These are phyloP conservation scores for Wallemia hederae DNA, from an alignment of 1,284 basidiomycete genomes.

Conservation along the genomic window DNA sequence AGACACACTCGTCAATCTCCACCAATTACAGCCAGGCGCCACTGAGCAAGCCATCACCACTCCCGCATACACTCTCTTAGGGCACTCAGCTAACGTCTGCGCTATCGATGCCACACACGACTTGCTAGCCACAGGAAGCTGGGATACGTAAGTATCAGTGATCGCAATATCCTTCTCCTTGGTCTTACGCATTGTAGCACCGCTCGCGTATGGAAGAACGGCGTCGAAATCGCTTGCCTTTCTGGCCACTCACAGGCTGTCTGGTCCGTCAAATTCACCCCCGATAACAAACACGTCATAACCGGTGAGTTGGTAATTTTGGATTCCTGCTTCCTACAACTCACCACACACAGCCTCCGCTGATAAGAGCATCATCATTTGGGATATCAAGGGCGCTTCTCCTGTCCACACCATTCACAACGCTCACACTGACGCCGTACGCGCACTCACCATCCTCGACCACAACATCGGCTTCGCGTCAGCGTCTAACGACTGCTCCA, in stretches of 20 bases:
- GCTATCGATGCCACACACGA: slow-evolving; percentile 42
- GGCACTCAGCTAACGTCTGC: slow-evolving; percentile 76
- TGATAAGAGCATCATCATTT: slow-evolving; percentile 76
- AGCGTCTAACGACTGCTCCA: slow-evolving; percentile 76
- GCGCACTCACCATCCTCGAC: slow-evolving; percentile 45
- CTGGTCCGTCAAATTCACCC: slow-evolving; percentile 67
- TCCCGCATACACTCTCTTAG: slow-evolving; percentile 18
- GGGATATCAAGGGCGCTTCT: slow-evolving; percentile 36
- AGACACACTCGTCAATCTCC: slow-evolving; percentile 55
- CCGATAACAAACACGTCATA: slow-evolving; percentile 37
- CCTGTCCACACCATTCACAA: slow-evolving; percentile 32
- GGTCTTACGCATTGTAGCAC: too few relatives aligned
- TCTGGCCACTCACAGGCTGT: slow-evolving; percentile 71
- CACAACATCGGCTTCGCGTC: slow-evolving; percentile 67
- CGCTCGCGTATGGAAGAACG: slow-evolving; percentile 75
- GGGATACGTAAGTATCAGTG: slow-evolving; percentile 39
- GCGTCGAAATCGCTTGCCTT: slow-evolving; percentile 41
- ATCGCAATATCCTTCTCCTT: neutral
- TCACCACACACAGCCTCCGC: slow-evolving; percentile 37
- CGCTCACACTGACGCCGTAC: slow-evolving; percentile 73
- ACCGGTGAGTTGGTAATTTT: slow-evolving; percentile 29
- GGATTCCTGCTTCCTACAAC: neutral
- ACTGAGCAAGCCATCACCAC: slow-evolving; percentile 13
- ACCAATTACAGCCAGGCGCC: slow-evolving; percentile 25
- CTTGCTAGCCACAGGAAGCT: slow-evolving; percentile 71